Evolutionary conservation across 2,329 filamentous ascomycete species (phyloP), one percentile per base, ranked within the genome.

Genomic region (Neophaeococcomyces mojaviensis): DNA sequence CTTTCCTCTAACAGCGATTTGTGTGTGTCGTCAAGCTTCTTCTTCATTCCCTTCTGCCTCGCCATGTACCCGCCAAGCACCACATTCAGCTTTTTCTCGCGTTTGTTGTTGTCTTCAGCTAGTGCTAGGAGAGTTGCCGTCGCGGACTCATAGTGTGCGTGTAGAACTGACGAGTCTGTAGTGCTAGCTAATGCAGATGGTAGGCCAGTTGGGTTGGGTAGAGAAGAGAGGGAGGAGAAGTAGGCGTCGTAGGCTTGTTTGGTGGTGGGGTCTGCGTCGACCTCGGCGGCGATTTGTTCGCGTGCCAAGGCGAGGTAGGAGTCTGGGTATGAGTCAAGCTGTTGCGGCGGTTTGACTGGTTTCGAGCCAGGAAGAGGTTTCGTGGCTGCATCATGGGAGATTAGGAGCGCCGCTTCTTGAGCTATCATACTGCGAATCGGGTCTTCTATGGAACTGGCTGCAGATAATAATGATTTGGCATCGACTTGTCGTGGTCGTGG

Each of bases 51-150:
- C 64, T 88, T 88, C 28, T 87, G 81, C 26, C 92, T 84, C 56
- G 88, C 82, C 63, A 89, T 82, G 67, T 98, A 98, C 12, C 92
- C 92, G 19, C 89, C 89, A 2, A 94, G 79, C 58, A 92, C 83
- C 44, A 94, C 73, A 0, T 76, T 74, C n/a, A 98, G 77, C 67
- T 92, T 96, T 77, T 95, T 95, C 67, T 97, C 89, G 1, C 94
- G 71, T 65, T 90, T 94, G 61, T 88, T 87, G 44, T 86, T 86
- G 47, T 82, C 77, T 56, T 90, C 82, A 2, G 89, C 92, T 0
- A 81, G 80, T 2, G 76, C 70, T 56, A 86, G 76, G 51, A 95
- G 84, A 6, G 77, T 73, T 38, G 86, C 78, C 65, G 92, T 85
- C 1, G 88, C 77, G 37, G 74, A 75, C 52, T 92, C 81, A 54